Conservation (phyloP, 2,329 filamentous ascomycete species). For the Lojkania enalia region DNA sequence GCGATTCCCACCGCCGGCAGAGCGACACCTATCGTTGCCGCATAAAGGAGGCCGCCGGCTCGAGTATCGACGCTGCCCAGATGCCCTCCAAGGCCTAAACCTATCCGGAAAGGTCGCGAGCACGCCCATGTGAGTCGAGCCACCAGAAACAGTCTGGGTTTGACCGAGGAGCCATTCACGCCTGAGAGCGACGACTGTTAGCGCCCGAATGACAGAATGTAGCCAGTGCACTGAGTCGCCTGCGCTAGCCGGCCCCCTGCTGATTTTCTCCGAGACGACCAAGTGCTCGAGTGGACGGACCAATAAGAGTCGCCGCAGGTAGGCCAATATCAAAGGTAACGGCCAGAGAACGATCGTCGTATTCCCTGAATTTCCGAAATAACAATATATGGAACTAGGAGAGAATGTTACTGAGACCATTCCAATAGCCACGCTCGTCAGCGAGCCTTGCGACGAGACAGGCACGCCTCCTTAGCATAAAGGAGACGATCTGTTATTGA, state of each 20-base stretch:
- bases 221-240: constrained; percentile 38
- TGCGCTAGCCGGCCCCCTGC: constrained; percentile 32
- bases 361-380: constrained; percentile 44
- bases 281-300: constrained; percentile 30
- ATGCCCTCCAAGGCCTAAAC: constrained; percentile 37
- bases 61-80: constrained; percentile 19
- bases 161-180: constrained; percentile 40
- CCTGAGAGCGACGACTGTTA: constrained; percentile 35
- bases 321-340: constrained; percentile 28
- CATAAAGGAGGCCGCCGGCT: constrained; percentile 37
- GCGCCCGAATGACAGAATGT: constrained; percentile 41
- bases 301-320: constrained; percentile 27
- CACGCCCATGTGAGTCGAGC: constrained; percentile 33
- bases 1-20: constrained; percentile 27
- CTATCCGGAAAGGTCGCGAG: constrained; percentile 35
- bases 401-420: constrained; percentile 34
- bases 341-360: constrained; percentile 43
- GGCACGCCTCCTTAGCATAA: constrained; percentile 27
- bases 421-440: constrained; percentile 32
- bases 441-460: constrained; percentile 23
- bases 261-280: constrained; percentile 39
- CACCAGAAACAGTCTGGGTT: constrained; percentile 40
- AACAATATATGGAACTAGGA: constrained; percentile 42
- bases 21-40: constrained; percentile 33
- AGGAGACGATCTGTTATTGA: constrained; percentile 26